These are phyloP conservation scores for Mangifera indica DNA, from an alignment of 345 rosid species.

Conservation along the genomic window DNA sequence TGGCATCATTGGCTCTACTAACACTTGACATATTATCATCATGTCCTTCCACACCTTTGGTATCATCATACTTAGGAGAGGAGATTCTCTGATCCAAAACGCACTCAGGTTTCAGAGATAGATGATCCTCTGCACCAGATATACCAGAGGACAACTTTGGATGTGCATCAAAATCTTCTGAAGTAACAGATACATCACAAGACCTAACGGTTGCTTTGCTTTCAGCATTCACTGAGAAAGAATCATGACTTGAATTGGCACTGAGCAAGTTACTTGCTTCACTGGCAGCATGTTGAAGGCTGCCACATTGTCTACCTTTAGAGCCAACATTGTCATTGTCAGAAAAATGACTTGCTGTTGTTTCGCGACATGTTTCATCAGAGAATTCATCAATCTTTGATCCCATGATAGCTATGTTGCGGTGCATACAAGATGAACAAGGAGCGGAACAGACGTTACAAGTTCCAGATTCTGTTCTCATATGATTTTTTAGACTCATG, in stretches of 20 bases:
- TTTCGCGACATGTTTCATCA: slow-evolving; percentile 58
- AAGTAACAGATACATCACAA: slow-evolving; percentile 39
- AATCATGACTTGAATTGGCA: slow-evolving; percentile 54
- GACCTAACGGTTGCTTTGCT: slow-evolving; percentile 52
- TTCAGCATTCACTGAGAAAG: slow-evolving; percentile 58
- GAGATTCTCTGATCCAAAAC: slow-evolving; percentile 36
- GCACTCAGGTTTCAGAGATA: slow-evolving; percentile 33
- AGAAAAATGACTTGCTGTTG: slow-evolving; percentile 60
- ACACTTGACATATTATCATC: slow-evolving; percentile 56
- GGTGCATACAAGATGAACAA: slow-evolving; percentile 85
- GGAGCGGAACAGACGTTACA: slow-evolving; percentile 79
- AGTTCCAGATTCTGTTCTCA: slow-evolving; percentile 66
- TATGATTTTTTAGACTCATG: slow-evolving; percentile 44
- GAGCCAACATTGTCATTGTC: slow-evolving; percentile 43
- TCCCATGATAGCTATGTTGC: slow-evolving; percentile 43
- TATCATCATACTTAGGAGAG: slow-evolving; percentile 30
- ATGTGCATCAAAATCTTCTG: slow-evolving; percentile 36
- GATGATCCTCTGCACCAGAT: slow-evolving; percentile 30
- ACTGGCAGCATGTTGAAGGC: slow-evolving; percentile 42
- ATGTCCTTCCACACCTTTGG: slow-evolving; percentile 48
- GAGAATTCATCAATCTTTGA: slow-evolving; percentile 57
- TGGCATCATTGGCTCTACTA: slow-evolving; percentile 38
- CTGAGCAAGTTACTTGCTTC: slow-evolving; percentile 58
- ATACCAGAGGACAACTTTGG: slow-evolving; percentile 33
- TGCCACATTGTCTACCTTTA: slow-evolving; percentile 29